Conservation (phyloP, 345 rosid species). For the Rhodomyrtus tomentosa region DNA sequence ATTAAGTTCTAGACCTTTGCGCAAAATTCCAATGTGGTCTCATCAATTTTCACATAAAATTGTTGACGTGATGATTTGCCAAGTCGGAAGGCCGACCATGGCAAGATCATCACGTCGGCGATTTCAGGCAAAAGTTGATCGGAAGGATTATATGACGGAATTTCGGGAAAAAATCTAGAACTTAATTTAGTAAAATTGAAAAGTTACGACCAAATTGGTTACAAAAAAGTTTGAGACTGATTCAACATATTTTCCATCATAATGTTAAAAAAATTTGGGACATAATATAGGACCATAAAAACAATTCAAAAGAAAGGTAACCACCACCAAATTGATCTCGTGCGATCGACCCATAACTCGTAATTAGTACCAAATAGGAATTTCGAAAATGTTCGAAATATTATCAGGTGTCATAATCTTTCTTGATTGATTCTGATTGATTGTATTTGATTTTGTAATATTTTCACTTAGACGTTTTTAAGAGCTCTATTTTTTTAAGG, state of each 20-base stretch:
- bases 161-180: neutral
- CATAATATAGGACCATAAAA: neutral
- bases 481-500: no score
- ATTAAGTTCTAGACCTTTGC: neutral
- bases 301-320: neutral
- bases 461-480: no score
- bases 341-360: neutral
- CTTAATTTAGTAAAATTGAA: neutral
- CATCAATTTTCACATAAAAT: fast-evolving
- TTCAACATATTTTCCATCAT: neutral
- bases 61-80: no score
- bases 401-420: no score
- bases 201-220: neutral
- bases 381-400: neutral
- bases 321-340: neutral
- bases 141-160: neutral
- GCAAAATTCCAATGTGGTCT: neutral
- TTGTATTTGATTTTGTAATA: no score
- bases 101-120: fast-evolving
- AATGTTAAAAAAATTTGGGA: neutral
- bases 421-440: no score
- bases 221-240: neutral
- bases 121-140: fast-evolving
- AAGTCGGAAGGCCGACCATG: fast-evolving
- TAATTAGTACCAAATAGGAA: neutral